Evolutionary conservation across 2,329 filamentous ascomycete genomes (phyloP).

Genomic region (Colletotrichum acutatum): DNA sequence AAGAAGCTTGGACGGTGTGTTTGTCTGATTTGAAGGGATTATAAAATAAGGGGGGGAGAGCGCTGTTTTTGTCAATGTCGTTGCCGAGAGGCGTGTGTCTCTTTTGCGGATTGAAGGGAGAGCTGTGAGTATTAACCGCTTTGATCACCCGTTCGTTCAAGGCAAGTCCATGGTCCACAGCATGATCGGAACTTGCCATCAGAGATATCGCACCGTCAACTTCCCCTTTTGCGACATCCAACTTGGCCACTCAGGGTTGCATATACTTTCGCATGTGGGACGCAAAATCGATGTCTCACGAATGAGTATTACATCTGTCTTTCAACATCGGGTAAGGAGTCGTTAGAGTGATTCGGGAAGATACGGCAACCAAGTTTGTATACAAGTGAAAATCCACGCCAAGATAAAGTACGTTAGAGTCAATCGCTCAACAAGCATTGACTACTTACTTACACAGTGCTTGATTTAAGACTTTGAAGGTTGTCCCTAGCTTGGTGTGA

Average conservation of each 20-base stretch:
- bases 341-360: neutral
- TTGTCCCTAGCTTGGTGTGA: neutral
- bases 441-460: too few relatives aligned
- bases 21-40: neutral
- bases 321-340: neutral
- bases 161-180: neutral
- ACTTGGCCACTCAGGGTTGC: neutral
- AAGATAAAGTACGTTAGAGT: too few relatives aligned
- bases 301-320: neutral
- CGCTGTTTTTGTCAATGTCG: neutral
- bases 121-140: neutral
- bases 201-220: neutral
- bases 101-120: neutral
- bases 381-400: neutral
- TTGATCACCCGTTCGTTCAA: neutral
- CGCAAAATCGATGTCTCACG: neutral
- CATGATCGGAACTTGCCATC: neutral
- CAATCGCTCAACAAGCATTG: neutral
- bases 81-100: neutral
- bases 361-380: neutral
- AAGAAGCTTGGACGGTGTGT: too few relatives aligned
- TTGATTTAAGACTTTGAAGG: accelerated
- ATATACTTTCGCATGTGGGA: neutral
- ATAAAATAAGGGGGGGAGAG: neutral
- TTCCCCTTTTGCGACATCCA: neutral